Base-by-base conservation (phyloP, 1,284 basidiomycete genomes). In the Wallemia hederae region DNA sequence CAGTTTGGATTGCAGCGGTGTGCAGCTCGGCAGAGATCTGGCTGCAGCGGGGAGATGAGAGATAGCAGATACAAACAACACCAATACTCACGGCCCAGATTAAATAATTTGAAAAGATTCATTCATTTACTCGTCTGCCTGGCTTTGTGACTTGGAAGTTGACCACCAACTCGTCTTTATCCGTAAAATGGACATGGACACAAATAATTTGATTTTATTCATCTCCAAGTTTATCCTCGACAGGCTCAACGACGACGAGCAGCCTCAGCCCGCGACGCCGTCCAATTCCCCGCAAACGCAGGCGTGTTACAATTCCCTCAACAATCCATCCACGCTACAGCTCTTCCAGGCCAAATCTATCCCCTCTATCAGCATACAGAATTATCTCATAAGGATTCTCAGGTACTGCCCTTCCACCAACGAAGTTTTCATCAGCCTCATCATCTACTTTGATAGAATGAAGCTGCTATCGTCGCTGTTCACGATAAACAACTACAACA, bases 351-450 rank as follows among this genome's bases (percentile, higher is more conserved):
- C 92, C 0, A 80, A 92, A 27, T 92, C 96, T 70, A 79, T 97
- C 27, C 92, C 92, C 9, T 85, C 85, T 29, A 97, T 98, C 69
- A 78, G 84, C 26, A 86, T 98, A 67, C 91, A 97, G 70, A 81
- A 85, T 1, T 98, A 98, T 69, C 79, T 98, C 11, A 74, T 92
- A 28, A 81, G 92, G 49, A 98, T 98, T 64, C 80, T 96, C 71
- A 96, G 92, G 69, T 98, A 98, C 70, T 98, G 92, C 70, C 92
- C 92, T 1, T 91, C 91, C 1, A 92, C 91, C 55, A 98, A 97
- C 73, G 88, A 97, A 69, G 92, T 98, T 55, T 98, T 98, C 69
- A 76, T 97, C 9, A 82, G 85, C 49, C 75, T 98, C 56, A 76
- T 97, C 61, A 90, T 97, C 58, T 98, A 97, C 71, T 97, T 98